Conservation (phyloP, 2,329 filamentous ascomycete genomes). For the Paraphoma sp. region DNA sequence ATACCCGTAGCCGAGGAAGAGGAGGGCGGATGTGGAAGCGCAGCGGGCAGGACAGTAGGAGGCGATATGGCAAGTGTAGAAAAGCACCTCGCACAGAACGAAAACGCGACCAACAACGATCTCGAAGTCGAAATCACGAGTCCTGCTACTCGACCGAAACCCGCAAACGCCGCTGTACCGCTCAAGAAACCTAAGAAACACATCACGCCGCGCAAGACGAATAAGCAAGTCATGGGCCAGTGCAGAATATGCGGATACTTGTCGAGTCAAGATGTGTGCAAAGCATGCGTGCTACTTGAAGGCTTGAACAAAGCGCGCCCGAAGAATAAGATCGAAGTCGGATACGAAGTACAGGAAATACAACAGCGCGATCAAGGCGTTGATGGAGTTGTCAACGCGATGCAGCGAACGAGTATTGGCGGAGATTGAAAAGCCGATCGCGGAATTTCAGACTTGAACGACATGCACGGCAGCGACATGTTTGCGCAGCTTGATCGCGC, state of each 20-base stretch:
- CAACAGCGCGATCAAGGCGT: slow-evolving; percentile 12
- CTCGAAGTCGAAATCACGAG: slow-evolving; percentile 71
- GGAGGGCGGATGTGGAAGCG: slow-evolving; percentile 76
- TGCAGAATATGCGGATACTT: slow-evolving; percentile 93
- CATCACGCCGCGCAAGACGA: slow-evolving; percentile 37
- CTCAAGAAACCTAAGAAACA: slow-evolving; percentile 30
- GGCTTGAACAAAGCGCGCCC: slow-evolving; percentile 79
- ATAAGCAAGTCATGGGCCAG: slow-evolving; percentile 76
- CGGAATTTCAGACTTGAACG: not conserved
- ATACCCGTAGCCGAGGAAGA: slow-evolving; percentile 60
- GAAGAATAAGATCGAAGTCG: slow-evolving; percentile 45
- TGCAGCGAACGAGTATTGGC: slow-evolving; percentile 28
- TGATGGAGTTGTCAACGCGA: slow-evolving; percentile 28
- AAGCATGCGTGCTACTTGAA: slow-evolving; percentile 89
- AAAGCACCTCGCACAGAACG: slow-evolving; percentile 70
- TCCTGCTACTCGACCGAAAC: not conserved
- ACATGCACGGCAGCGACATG: not conserved
- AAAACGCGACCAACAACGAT: slow-evolving; percentile 61
- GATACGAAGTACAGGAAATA: slow-evolving; percentile 28
- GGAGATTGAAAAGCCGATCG: slow-evolving; percentile 18
- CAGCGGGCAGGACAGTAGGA: slow-evolving; percentile 69
- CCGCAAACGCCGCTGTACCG: slow-evolving; percentile 23
- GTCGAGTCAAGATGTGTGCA: slow-evolving; percentile 91
- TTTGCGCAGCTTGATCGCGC: not conserved
- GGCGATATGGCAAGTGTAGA: slow-evolving; percentile 87